Evolutionary conservation across 2,329 filamentous ascomycete species (phyloP).

Genomic region (Apiospora phragmitis): DNA sequence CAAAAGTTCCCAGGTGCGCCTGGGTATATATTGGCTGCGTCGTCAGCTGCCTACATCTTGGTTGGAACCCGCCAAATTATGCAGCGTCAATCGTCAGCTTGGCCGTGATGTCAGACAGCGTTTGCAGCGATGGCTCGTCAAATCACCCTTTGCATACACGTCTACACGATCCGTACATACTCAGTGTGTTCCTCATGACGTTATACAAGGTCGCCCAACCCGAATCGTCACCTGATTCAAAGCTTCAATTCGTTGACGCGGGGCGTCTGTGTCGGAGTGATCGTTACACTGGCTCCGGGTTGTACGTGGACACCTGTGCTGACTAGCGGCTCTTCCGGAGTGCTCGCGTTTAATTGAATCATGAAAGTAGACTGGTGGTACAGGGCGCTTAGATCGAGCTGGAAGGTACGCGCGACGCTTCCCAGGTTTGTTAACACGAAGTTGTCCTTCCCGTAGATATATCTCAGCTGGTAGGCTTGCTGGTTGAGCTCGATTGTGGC

Average conservation of each 20-base stretch:
- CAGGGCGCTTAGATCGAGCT: constrained; percentile 12
- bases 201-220: background rate
- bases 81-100: background rate
- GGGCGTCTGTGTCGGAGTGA: background rate
- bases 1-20: background rate
- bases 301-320: background rate
- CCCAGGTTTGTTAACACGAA: constrained; percentile 15
- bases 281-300: background rate
- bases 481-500: constrained; percentile 12
- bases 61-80: background rate
- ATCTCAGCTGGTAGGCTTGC: constrained; percentile 13
- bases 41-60: background rate
- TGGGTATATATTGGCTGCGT: background rate
- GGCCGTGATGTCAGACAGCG: background rate
- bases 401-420: background rate
- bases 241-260: background rate
- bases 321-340: background rate
- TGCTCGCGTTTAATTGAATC: background rate
- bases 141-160: background rate
- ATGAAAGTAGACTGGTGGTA: background rate
- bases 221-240: background rate
- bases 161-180: background rate
- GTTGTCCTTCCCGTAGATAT: background rate
- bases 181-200: background rate
- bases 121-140: background rate